Evolutionary conservation across 805 yeast species (phyloP), one percentile per base, ranked within the genome.

Genomic region (Priceomyces haplophilus): DNA sequence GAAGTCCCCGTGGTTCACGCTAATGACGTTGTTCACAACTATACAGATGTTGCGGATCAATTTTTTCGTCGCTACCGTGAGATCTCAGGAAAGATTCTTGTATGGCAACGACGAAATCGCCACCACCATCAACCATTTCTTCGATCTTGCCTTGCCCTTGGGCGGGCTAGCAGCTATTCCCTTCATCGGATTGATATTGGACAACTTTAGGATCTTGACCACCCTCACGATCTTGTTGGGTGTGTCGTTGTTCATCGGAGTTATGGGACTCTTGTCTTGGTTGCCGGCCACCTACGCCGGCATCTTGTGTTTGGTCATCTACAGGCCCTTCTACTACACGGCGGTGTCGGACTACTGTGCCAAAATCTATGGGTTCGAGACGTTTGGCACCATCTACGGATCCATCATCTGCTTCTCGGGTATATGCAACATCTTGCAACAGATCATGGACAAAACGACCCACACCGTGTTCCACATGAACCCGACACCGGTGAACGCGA

Each of bases 301-400:
- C 2, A 85, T 90, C 34, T 52, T 80, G 1, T 49, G 85, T 23
- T 67, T 90, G 50, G 97, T 88, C 8, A 70, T 86, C 1, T 89
- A 86, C 64, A 76, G 98, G 61, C 97, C 98, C 8, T 86, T 90
- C 57, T 89, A 86, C 58, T 91, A 90, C 64, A 90, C 98, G 1
- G 87, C 95, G 1, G 88, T 89, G 5, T 85, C 96, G 1, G 97
- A 91, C 62, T 88, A 83, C 61, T 79, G 89, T 55, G 95, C 96
- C 21, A 90, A 90, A 59, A 91, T 90, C 24, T 90, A 91, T 67
- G 98, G 98, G 0, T 89, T 85, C 62, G 83, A 80, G 42, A 88
- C 95, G 1, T 90, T 91, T 64, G 97, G 97, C 29, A 85, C 89
- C 1, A 83, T 91, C 5, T 91, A 91, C 58, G 98, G 98, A 1